phyloP scores from a whole-genome alignment of 305 asterid genomes.

The Fraxinus sp. region DNA sequence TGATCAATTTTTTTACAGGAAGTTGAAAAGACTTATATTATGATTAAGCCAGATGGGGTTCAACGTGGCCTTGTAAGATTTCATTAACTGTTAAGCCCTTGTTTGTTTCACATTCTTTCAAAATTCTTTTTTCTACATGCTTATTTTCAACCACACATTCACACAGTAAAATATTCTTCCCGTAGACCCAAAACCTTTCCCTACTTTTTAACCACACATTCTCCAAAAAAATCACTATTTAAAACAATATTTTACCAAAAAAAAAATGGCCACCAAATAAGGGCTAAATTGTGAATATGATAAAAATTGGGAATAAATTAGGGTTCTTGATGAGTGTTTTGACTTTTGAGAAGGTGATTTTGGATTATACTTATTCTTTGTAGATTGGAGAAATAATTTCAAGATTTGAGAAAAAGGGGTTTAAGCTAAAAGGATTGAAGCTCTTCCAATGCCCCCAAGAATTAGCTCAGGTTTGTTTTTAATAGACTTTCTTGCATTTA shows the following conservation, averaged over 20 bases:
- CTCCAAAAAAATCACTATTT: too few species aligned
- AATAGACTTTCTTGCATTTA: neutral
- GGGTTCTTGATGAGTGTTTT: neutral
- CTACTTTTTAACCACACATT: too few species aligned
- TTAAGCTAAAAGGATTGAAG: slow-evolving; percentile 47
- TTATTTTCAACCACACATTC: too few species aligned
- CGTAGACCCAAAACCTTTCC: too few species aligned
- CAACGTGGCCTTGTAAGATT: slow-evolving; percentile 80
- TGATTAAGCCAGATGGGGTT: slow-evolving; percentile 97
- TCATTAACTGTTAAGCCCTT: neutral
- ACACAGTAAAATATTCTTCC: too few species aligned
- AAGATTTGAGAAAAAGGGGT: slow-evolving; percentile 55
- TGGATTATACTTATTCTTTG: neutral
- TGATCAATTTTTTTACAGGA: slow-evolving; percentile 33
- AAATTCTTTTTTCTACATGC: too few species aligned
- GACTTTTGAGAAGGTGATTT: neutral
- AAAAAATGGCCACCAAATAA: neutral
- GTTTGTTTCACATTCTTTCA: neutral
- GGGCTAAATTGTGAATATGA: neutral
- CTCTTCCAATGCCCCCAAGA: slow-evolving; percentile 46
- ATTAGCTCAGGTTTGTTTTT: slow-evolving; percentile 47
- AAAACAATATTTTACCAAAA: too few species aligned
- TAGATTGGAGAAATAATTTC: slow-evolving; percentile 52
- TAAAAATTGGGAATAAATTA: neutral
- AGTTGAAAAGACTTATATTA: slow-evolving; percentile 76